A percentile compares a stretch with the other conserved stretches of the same genome.
Conservation (phyloP, 306 rosid species). For the Lablab purpureus region DNA sequence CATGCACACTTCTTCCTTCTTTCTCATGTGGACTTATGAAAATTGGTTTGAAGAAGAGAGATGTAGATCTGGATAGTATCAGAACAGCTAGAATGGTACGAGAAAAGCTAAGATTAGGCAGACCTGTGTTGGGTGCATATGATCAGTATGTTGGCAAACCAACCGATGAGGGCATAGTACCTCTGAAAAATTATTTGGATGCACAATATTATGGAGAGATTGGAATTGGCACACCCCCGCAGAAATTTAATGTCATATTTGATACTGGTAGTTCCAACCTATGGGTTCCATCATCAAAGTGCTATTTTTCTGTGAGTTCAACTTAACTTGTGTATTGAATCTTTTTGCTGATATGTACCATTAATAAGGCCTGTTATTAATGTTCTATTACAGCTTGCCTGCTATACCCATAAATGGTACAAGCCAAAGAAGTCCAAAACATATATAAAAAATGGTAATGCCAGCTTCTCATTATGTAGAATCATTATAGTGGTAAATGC, state of each 20-base stretch:
- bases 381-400: constrained; percentile 63
- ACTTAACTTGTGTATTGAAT: constrained; percentile 31
- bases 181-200: constrained; percentile 77
- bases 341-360: background rate
- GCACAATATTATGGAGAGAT: constrained; percentile 93
- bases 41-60: constrained; percentile 74
- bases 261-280: constrained; percentile 92
- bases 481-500: constrained; percentile 32
- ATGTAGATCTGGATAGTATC: constrained; percentile 63
- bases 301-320: constrained; percentile 79
- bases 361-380: constrained; percentile 6
- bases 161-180: constrained; percentile 58
- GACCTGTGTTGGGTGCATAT: constrained; percentile 43
- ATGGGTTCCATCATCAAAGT: constrained; percentile 88
- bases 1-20: constrained; percentile 63
- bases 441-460: constrained; percentile 67
- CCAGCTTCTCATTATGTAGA: background rate
- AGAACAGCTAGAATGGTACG: constrained; percentile 61
- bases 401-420: constrained; percentile 75
- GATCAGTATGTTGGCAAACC: constrained; percentile 42
- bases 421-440: constrained; percentile 71
- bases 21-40: constrained; percentile 69
- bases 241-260: constrained; percentile 79
- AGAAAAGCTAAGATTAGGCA: constrained; percentile 43
- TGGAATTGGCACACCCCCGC: constrained; percentile 89